Evolutionary conservation across 2,329 filamentous ascomycete genomes (phyloP).

Genomic region (Talaromyces sp.): DNA sequence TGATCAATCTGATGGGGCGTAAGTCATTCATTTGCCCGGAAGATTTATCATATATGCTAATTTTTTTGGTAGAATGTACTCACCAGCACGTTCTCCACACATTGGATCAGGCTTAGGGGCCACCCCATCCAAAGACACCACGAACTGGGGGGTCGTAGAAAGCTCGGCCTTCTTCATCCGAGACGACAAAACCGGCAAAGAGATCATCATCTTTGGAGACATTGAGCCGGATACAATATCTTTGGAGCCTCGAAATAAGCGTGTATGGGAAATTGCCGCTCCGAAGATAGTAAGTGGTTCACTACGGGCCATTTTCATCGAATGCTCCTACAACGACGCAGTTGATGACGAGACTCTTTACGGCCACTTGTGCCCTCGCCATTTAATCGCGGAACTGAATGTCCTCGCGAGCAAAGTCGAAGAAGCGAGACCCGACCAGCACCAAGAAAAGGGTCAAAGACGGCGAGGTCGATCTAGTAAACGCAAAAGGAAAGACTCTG

Average conservation of each 20-base stretch:
- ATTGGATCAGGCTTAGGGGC: conserved; percentile 13
- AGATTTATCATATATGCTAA: not conserved
- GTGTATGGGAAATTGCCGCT: conserved; percentile 84
- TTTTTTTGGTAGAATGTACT: conserved; percentile 27
- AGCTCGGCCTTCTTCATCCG: conserved; percentile 93
- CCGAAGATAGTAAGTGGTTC: conserved; percentile 72
- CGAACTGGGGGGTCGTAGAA: conserved; percentile 49
- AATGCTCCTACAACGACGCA: conserved; percentile 87
- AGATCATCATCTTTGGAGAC: conserved; percentile 92
- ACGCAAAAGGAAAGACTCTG: conserved; percentile 36
- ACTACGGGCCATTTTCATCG: conserved; percentile 82
- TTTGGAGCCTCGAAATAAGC: conserved; percentile 72
- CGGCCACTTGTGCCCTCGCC: conserved; percentile 81
- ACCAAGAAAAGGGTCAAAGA: conserved; percentile 31
- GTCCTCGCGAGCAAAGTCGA: conserved; percentile 68
- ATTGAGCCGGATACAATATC: conserved; percentile 89
- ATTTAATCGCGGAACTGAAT: conserved; percentile 74
- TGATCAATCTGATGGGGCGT: conserved; percentile 33
- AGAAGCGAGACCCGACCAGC: conserved; percentile 35
- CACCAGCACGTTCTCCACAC: conserved; percentile 30
- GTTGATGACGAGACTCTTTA: conserved; percentile 75
- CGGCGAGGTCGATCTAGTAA: conserved; percentile 35
- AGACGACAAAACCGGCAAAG: conserved; percentile 64
- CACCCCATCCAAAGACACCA: conserved; percentile 20
- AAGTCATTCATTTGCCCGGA: conserved; percentile 11